These are phyloP conservation scores for Scedosporium apiospermum DNA, from an alignment of 2,329 filamentous ascomycete genomes.

Conservation along the genomic window DNA sequence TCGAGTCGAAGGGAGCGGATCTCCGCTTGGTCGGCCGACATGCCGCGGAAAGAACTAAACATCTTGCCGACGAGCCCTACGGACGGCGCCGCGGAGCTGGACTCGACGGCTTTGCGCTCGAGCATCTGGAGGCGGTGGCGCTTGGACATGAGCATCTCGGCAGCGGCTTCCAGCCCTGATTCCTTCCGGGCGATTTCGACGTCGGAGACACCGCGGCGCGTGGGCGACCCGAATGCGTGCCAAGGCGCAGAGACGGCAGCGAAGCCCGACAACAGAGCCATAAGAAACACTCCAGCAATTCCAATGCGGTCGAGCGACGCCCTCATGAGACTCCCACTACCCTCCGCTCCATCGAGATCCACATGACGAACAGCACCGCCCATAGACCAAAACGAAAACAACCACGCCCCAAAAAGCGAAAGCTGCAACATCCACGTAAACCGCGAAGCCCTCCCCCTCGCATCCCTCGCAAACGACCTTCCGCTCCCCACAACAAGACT, in stretches of 20 bases:
- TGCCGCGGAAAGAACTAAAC: constrained; percentile 60
- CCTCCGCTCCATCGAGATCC: neutral
- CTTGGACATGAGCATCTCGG: constrained; percentile 70
- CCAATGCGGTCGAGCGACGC: constrained; percentile 62
- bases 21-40: constrained; percentile 49
- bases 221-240: constrained; percentile 57
- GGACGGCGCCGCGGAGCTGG: constrained; percentile 26
- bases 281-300: constrained; percentile 75
- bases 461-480: constrained; percentile 51
- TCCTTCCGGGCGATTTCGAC: constrained; percentile 68
- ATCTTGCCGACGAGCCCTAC: constrained; percentile 63
- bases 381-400: constrained; percentile 68
- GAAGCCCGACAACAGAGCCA: constrained; percentile 83
- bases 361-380: constrained; percentile 36
- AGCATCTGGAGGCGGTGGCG: constrained; percentile 61
- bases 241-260: constrained; percentile 81
- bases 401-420: constrained; percentile 56
- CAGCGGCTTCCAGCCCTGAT: constrained; percentile 66
- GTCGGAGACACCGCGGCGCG: constrained; percentile 55
- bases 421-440: constrained; percentile 56
- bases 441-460: constrained; percentile 45
- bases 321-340: constrained; percentile 22
- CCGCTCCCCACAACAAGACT: constrained; percentile 48
- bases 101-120: constrained; percentile 45
- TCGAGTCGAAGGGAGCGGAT: constrained; percentile 59